Evolutionary conservation across 768 basidiomycete species (phyloP), one percentile per base, ranked within the genome.

Genomic region (Rhodotorula toruloides): DNA sequence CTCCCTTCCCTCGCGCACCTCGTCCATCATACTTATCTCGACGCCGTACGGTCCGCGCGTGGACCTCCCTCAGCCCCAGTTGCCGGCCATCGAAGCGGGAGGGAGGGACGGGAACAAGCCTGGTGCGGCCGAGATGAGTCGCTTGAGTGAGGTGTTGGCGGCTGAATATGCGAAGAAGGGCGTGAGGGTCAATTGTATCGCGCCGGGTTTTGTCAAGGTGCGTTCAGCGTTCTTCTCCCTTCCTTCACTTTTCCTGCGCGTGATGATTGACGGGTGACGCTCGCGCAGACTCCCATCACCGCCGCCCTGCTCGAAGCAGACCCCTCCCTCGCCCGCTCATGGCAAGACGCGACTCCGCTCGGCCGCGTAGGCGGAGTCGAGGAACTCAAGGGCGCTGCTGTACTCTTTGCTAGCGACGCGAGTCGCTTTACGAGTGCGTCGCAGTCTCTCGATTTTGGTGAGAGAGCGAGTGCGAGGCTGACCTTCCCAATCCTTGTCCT

Each of bases 381-480:
- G 34, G 56, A 57, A 34, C 34, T 58, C 34, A 58, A 59, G 34
- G 63, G 63, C 17, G 57, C 57, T 14, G 63, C 52, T 1, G 56
- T 36, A 0, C 39, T 57, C 32, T 14, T 57, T 3, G 42, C 43
- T 3, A 59, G 39, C n/a, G 64, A 59, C 25, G 44, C 44, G 44
- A 57, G 56, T 22, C 58, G 53, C 34, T 58, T 46, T 47, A 59
- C 42, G 52, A 59, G 58, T 65, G 53, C n/a, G 57, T 57, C 29
- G 47, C 40, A 5, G 32, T 21, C 29, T 42, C 43, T 27, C 54
- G 6, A 27, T 21, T 55, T 29, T 16, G 7, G 5, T 19, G 32
- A 19, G 21, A 36, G 32, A 32, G 34, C 2, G 21, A 10, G 12
- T 6, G 12, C 19, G 16, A 4, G 2, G 4, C n/a, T 39, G n/a